These are phyloP conservation scores for Brettanomyces naardenensis DNA, from an alignment of 805 yeast genomes.

Conservation along the genomic window DNA sequence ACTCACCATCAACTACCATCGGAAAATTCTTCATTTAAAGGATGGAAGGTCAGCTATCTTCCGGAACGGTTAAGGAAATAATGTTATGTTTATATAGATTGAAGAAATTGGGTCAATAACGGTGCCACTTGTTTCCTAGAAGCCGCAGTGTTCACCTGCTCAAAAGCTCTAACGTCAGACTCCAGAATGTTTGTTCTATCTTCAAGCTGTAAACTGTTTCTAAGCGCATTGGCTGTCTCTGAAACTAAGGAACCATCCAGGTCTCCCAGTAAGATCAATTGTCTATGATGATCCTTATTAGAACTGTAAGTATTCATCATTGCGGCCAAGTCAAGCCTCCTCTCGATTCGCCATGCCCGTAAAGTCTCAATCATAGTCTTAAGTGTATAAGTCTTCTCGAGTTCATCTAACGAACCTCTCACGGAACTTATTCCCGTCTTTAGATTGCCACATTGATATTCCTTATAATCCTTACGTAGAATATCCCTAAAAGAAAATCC, in stretches of 20 bases:
- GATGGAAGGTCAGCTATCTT: constrained; percentile 26
- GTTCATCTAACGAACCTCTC: constrained; percentile 54
- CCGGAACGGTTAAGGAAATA: constrained; percentile 7
- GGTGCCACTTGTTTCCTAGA: constrained; percentile 90
- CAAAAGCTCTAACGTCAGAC: constrained; percentile 22
- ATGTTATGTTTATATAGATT: not conserved
- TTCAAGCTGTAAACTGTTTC: constrained; percentile 20
- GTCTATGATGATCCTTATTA: constrained; percentile 31
- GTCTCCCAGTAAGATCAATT: constrained; percentile 28
- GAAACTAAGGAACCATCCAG: constrained; percentile 7
- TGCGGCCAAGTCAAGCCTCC: constrained; percentile 31
- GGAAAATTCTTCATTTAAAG: constrained; percentile 12
- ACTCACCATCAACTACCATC: constrained; percentile 30
- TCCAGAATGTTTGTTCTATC: constrained; percentile 2
- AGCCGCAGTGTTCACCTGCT: constrained; percentile 46
- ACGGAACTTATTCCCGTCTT: constrained; percentile 72
- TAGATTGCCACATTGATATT: constrained; percentile 36
- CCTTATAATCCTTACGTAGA: constrained; percentile 78
- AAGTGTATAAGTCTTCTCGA: constrained; percentile 22
- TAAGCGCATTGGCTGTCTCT: constrained; percentile 10
- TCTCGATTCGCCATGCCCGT: constrained; percentile 20
- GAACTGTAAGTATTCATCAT: constrained; percentile 41
- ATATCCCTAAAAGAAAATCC: constrained; percentile 58
- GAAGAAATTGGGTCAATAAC: constrained; percentile 19
- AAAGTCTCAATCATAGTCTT: constrained; percentile 15